Conservation (phyloP, 768 basidiomycete species). For the Amanita inopinata region DNA sequence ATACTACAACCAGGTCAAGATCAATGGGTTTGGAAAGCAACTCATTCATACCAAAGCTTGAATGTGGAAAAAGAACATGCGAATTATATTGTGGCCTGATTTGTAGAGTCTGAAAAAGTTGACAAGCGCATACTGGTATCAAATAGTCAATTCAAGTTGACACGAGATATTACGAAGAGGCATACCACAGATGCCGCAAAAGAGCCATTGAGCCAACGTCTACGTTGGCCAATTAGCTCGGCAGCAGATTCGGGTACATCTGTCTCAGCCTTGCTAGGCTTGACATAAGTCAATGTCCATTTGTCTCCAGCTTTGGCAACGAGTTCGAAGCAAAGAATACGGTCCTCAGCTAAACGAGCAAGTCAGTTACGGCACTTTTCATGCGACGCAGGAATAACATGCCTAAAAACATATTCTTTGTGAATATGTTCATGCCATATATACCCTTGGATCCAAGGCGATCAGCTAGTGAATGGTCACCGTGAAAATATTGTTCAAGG, state of each 20-base stretch:
- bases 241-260: constrained; percentile 92
- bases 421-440: constrained; percentile 95
- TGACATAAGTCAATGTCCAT: constrained; percentile 88
- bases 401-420: constrained; percentile 70
- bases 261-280: constrained; percentile 92
- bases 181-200: constrained; percentile 82
- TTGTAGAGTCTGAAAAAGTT: constrained; percentile 87
- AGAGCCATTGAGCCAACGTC: constrained; percentile 95
- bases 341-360: constrained; percentile 62
- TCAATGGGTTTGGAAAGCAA: not conserved
- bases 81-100: constrained; percentile 77
- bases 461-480: constrained; percentile 84
- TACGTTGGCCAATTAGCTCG: constrained; percentile 90
- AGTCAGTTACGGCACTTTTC: not conserved
- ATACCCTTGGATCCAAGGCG: constrained; percentile 91
- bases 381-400: constrained; percentile 8
- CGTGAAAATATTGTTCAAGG: constrained; percentile 78
- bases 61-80: constrained; percentile 95
- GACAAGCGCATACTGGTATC: constrained; percentile 70
- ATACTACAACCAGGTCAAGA: constrained; percentile 38
- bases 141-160: constrained; percentile 5
- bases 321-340: constrained; percentile 95
- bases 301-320: constrained; percentile 81
- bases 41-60: constrained; percentile 67
- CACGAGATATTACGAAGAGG: not conserved